These are phyloP conservation scores for Simplicillium sp. DNA, from an alignment of 2,329 filamentous ascomycete genomes.

Conservation along the genomic window DNA sequence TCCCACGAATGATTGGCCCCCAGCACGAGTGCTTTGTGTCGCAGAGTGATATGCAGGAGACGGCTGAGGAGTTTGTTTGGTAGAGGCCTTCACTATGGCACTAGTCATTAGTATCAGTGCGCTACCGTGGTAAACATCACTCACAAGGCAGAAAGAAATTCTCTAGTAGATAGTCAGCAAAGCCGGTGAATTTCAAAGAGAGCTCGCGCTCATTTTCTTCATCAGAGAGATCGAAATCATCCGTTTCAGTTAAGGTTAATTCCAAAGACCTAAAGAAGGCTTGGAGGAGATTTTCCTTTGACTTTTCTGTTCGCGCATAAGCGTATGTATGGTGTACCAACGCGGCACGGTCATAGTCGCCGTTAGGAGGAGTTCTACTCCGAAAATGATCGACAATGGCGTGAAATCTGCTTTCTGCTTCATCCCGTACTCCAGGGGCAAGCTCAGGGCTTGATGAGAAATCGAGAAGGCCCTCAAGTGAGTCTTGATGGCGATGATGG, in stretches of 20 bases:
- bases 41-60: constrained; percentile 6
- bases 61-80: constrained; percentile 5
- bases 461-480: too few species aligned
- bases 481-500: too few species aligned
- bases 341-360: constrained; percentile 2
- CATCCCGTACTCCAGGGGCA: too few species aligned
- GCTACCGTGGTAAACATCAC: background rate
- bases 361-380: background rate
- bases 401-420: too few species aligned
- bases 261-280: constrained; percentile 6
- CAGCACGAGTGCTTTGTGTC: background rate
- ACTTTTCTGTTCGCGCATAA: constrained; percentile 1
- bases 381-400: constrained; percentile 1
- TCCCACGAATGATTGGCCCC: constrained; percentile 2
- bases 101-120: background rate
- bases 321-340: constrained; percentile 3
- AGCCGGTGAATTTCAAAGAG: constrained; percentile 1
- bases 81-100: constrained; percentile 5
- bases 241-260: background rate
- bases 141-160: constrained; percentile 8
- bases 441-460: too few species aligned
- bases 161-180: constrained; percentile 7
- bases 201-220: background rate
- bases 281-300: constrained; percentile 5
- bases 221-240: background rate